These are phyloP conservation scores for Nicotiana tomentosiformis DNA, from an alignment of 257 asterid genomes.

Conservation along the genomic window DNA sequence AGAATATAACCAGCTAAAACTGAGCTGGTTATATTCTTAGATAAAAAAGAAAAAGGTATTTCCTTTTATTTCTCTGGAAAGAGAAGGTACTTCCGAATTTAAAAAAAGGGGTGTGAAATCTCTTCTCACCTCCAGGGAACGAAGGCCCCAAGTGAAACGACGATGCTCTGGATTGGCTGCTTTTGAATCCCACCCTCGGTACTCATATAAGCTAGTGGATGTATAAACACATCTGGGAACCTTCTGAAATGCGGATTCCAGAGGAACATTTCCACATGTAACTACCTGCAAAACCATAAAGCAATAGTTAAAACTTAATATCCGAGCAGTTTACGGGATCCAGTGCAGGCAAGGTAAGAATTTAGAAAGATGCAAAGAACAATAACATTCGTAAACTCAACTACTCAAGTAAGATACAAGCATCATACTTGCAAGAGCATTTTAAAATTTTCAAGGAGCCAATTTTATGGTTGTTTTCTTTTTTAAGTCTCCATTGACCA, in stretches of 20 bases:
- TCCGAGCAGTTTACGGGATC: not conserved
- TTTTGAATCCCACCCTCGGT: slow-evolving; percentile 76
- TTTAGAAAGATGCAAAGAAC: not conserved
- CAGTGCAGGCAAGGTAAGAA: not conserved
- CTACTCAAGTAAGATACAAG: too few relatives aligned
- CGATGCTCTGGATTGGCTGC: slow-evolving; percentile 72
- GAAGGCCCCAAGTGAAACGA: slow-evolving; percentile 71
- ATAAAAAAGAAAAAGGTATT: too few relatives aligned
- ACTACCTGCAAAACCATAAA: slow-evolving; percentile 54
- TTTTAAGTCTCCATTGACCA: not conserved
- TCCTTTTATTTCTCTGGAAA: too few relatives aligned
- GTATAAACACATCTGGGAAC: slow-evolving; percentile 86
- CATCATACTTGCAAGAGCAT: not conserved
- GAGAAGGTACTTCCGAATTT: not conserved
- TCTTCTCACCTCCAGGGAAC: slow-evolving; percentile 58
- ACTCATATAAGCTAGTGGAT: slow-evolving; percentile 67
- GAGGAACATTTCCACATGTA: slow-evolving; percentile 84
- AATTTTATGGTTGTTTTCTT: not conserved
- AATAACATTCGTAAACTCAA: not conserved
- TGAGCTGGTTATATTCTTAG: not conserved
- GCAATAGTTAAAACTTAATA: not conserved
- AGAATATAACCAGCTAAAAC: not conserved
- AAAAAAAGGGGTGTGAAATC: not conserved
- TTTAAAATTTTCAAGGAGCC: not conserved
- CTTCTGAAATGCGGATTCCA: slow-evolving; percentile 76